Evolutionary conservation across 116 monocot genomes (phyloP).

Genomic region (Zostera marina): DNA sequence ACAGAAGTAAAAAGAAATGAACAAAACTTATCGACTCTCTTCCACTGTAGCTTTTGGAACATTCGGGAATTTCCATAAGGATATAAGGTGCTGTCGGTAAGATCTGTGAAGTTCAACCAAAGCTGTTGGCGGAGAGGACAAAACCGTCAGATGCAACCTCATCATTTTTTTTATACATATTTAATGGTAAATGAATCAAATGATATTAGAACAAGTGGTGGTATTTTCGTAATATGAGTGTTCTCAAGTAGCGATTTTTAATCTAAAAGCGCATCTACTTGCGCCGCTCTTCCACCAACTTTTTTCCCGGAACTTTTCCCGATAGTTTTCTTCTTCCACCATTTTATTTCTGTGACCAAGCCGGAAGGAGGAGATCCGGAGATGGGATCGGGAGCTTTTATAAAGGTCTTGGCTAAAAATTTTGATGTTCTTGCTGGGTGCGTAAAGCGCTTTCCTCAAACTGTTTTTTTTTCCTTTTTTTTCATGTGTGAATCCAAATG

Average conservation of each 20-base stretch:
- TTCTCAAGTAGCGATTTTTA: not conserved
- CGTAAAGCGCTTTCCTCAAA: not conserved
- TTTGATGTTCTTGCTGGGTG: constrained; percentile 82
- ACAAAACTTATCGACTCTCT: too few species aligned
- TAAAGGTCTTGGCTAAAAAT: constrained; percentile 57
- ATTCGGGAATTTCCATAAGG: too few species aligned
- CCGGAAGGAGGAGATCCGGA: not conserved
- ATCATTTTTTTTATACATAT: too few species aligned
- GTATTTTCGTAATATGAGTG: not conserved
- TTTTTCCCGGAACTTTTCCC: not conserved
- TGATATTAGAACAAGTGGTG: not conserved
- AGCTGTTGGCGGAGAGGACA: too few species aligned
- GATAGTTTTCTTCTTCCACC: not conserved
- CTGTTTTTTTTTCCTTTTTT: too few species aligned
- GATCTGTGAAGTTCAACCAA: too few species aligned
- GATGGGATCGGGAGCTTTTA: constrained; percentile 59
- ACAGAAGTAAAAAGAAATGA: too few species aligned
- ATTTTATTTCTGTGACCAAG: not conserved
- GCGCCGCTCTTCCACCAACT: not conserved
- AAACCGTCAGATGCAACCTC: too few species aligned
- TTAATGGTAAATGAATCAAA: too few species aligned
- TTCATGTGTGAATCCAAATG: too few species aligned
- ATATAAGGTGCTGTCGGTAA: too few species aligned
- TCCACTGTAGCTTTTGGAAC: too few species aligned
- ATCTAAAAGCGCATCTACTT: not conserved